Conservation (phyloP, 129 eudicot species). For the Flaveria robusta region DNA sequence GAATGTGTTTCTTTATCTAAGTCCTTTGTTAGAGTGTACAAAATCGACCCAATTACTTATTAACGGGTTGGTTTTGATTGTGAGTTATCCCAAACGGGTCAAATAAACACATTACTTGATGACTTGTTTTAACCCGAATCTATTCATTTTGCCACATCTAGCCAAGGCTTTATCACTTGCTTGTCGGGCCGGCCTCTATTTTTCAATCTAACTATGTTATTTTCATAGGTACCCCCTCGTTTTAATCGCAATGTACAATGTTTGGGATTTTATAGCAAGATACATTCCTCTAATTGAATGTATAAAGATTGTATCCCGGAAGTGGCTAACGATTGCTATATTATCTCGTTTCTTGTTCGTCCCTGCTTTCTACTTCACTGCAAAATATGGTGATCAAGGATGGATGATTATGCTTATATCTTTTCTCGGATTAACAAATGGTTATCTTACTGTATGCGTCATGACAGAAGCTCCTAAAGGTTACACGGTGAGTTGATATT, state of each 20-base stretch:
- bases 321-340: constrained; percentile 46
- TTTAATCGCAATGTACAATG: constrained; percentile 65
- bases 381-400: constrained; percentile 68
- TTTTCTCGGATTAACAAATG: constrained; percentile 63
- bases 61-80: not conserved
- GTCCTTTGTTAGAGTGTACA: not conserved
- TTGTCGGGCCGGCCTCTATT: no score
- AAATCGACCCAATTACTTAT: not conserved
- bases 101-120: not conserved
- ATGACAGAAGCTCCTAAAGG: constrained; percentile 66
- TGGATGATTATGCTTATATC: constrained; percentile 73
- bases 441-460: constrained; percentile 74
- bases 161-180: no score
- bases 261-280: constrained; percentile 61
- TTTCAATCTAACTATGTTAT: not conserved
- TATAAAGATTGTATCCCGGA: constrained; percentile 53
- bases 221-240: constrained; percentile 60
- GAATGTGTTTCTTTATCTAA: not conserved
- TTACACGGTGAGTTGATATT: constrained; percentile 51
- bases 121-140: no score
- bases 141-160: no score
- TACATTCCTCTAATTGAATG: constrained; percentile 58
- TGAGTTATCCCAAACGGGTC: not conserved
- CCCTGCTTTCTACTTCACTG: constrained; percentile 73
- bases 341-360: constrained; percentile 56